These are phyloP conservation scores for Fonsecaea monophora DNA, from an alignment of 2,329 filamentous ascomycete genomes.

Conservation along the genomic window DNA sequence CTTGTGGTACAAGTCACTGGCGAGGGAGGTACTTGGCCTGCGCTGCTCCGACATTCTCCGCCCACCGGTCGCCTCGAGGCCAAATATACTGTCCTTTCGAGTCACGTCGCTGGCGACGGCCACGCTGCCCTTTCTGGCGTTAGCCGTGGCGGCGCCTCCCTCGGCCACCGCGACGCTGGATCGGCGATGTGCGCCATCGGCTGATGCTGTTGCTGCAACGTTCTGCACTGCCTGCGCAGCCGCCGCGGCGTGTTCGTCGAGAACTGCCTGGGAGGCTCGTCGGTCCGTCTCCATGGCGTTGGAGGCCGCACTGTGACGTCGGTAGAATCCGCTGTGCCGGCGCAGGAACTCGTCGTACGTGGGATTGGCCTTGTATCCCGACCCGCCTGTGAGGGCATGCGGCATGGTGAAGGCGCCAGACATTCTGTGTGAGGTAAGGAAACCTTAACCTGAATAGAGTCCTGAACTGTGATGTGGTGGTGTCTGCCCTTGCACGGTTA, in stretches of 20 bases:
- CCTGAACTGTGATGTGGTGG: not conserved
- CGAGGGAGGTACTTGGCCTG: conserved; percentile 37
- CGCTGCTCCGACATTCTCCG: conserved; percentile 35
- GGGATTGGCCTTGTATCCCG: conserved; percentile 40
- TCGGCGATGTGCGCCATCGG: conserved; percentile 30
- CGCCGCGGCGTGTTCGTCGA: conserved; percentile 30
- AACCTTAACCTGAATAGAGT: conserved; percentile 11
- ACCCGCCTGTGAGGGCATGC: conserved; percentile 38
- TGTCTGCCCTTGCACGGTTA: conserved; percentile 1
- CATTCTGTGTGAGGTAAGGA: conserved; percentile 25
- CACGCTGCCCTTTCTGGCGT: conserved; percentile 38
- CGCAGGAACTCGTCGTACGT: conserved; percentile 40
- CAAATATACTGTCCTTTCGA: conserved; percentile 39
- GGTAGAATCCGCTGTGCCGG: conserved; percentile 38
- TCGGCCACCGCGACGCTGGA: conserved; percentile 28
- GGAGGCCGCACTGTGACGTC: conserved; percentile 39
- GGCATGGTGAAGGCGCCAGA: conserved; percentile 40
- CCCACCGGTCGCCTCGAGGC: conserved; percentile 38
- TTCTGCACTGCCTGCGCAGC: conserved; percentile 36
- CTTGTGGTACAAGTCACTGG: conserved; percentile 39
- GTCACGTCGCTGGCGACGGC: conserved; percentile 39
- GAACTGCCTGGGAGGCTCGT: conserved; percentile 34
- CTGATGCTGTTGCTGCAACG: conserved; percentile 13
- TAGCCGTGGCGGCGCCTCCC: conserved; percentile 37
- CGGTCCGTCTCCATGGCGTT: conserved; percentile 38